Conservation (phyloP, 2,329 filamentous ascomycete genomes). For the Arachnopeziza araneosa region DNA sequence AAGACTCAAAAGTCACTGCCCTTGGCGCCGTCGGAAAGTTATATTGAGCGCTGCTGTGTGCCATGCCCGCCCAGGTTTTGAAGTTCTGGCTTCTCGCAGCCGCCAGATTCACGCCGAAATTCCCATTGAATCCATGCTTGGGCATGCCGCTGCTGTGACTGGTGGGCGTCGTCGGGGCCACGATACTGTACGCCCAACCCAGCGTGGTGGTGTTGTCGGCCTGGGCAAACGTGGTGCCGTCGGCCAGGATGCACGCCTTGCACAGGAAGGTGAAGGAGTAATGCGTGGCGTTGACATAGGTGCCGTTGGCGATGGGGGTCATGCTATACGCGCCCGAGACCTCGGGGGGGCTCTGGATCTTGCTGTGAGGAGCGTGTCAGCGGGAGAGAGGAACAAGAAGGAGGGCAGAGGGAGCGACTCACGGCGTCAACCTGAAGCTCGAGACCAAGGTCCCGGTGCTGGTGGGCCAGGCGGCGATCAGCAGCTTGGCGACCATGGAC, state of each 20-base stretch:
- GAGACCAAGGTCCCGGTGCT: conserved; percentile 35
- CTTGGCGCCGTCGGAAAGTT: not conserved
- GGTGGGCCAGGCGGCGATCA: conserved; percentile 46
- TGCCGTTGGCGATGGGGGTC: conserved; percentile 45
- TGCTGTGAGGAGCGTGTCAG: conserved; percentile 16
- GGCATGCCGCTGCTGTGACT: conserved; percentile 7
- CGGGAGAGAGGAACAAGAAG: not conserved
- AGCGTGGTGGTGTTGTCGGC: conserved; percentile 3
- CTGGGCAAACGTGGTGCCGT: conserved; percentile 29
- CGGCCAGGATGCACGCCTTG: conserved; percentile 36
- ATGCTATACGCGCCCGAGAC: conserved; percentile 34
- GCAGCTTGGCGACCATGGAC: conserved; percentile 41
- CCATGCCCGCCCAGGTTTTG: not conserved
- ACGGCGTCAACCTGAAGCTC: conserved; percentile 35
- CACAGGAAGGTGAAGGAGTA: conserved; percentile 51
- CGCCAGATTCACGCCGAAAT: conserved; percentile 8
- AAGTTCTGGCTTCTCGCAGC: not conserved
- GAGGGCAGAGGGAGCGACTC: conserved; percentile 9
- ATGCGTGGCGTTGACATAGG: conserved; percentile 47
- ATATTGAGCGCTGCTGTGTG: not conserved
- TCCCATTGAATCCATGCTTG: conserved; percentile 11
- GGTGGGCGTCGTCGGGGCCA: conserved; percentile 8
- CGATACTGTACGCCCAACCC: conserved; percentile 11
- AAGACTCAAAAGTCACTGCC: not conserved
- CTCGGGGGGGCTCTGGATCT: conserved; percentile 26